phyloP scores from a whole-genome alignment of 164 flowering plant species.

The Vitis rotundifolia region DNA sequence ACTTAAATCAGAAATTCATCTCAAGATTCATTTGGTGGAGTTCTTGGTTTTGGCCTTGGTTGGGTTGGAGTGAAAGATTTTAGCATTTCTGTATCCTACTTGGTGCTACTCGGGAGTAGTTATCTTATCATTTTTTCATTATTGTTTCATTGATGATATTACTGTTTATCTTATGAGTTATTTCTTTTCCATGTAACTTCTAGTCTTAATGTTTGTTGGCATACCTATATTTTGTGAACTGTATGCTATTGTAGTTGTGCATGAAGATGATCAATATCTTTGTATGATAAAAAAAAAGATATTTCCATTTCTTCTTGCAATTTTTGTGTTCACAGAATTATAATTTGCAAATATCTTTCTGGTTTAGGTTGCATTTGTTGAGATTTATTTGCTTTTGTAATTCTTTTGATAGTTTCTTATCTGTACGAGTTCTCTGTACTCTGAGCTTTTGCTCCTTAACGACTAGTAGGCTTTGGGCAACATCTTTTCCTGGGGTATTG shows the following conservation, averaged over 20 bases:
- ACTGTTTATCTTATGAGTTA: background rate
- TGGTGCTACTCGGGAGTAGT: slow-evolving; percentile 7
- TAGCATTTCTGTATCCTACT: slow-evolving; percentile 51
- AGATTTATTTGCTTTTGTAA: background rate
- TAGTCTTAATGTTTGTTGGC: background rate
- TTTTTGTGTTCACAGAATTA: too few species aligned
- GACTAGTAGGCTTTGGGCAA: slow-evolving; percentile 24
- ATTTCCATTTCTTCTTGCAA: too few species aligned
- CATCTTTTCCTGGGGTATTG: slow-evolving; percentile 17
- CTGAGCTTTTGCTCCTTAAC: slow-evolving; percentile 38
- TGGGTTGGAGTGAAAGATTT: slow-evolving; percentile 29
- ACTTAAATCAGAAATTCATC: slow-evolving; percentile 43
- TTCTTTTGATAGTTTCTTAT: slow-evolving; percentile 2
- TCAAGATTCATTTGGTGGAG: slow-evolving; percentile 41
- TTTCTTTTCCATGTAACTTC: background rate
- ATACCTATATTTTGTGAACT: too few species aligned
- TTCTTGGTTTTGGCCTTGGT: slow-evolving; percentile 37
- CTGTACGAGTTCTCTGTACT: background rate
- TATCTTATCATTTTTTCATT: background rate
- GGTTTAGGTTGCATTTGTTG: background rate
- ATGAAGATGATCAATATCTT: too few species aligned
- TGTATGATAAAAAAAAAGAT: too few species aligned
- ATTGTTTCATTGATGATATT: background rate
- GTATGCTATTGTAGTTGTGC: too few species aligned
- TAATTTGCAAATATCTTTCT: background rate